Base-by-base conservation (phyloP, 768 basidiomycete genomes). In the Nidularia pulvinata region DNA sequence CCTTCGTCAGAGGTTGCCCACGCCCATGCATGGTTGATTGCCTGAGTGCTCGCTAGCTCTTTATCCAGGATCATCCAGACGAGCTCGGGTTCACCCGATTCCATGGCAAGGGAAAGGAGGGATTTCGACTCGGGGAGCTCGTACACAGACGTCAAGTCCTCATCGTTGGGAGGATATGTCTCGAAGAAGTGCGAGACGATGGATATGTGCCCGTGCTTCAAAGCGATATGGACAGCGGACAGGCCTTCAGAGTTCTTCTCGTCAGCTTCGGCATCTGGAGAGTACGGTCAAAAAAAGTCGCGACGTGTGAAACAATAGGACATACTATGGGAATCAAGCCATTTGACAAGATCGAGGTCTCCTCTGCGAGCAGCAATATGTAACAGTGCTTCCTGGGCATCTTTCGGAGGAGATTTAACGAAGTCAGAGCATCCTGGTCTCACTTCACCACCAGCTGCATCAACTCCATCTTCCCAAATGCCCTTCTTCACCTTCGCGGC, bases 321-420 rank as follows among this genome's bases (percentile, higher is more conserved):
- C 83, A 59, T 60, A 90, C 90, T 82, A 64, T 91, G 89, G 4
- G 80, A 74, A 67, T 86, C 80, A 10, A 92, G 78, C 88, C 89
- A 91, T 59, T 80, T 66, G 6, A 88, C 76, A 50, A 92, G 68
- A 19, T 78, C 79, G 6, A 68, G 58, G 67, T 91, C 79, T 7
- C 83, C 85, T 51, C 75, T 71, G 51, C 65, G 69, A 2, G 80
- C 75, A 49, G 82, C 84, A 53, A 93, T 87, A 60, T 91, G 90
- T 51, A 86, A 66, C 9, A 93, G 71, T 37, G 88, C 88, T 68
- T 91, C 84, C 57, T 72, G 69, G n/a, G 73, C 74, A 67, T 90
- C 88, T 53, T 73, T 59, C 9, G 82, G 81, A 4, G 57, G 56
- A 9, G 37, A 56, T 55, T 75, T 66, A 46, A 83, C 75, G 59